Evolutionary conservation across 1,284 basidiomycete species (phyloP).

Genomic region (Hymenochaete sp.): DNA sequence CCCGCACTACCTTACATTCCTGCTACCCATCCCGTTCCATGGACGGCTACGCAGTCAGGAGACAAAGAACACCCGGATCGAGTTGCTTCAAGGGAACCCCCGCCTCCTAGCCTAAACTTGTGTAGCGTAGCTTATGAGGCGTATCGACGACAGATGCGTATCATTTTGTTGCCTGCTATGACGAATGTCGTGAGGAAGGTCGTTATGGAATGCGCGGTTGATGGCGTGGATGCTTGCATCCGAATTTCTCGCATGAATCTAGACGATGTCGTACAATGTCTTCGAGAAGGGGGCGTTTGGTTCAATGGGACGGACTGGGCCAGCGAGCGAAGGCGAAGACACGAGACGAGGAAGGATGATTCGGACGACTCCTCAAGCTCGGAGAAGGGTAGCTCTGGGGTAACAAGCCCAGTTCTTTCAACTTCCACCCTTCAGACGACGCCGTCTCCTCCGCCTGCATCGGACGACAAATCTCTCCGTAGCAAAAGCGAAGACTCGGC

Average conservation of each 20-base stretch:
- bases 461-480: slow-evolving; percentile 22
- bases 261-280: slow-evolving; percentile 48
- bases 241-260: slow-evolving; percentile 44
- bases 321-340: slow-evolving; percentile 21
- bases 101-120: slow-evolving; percentile 46
- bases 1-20: slow-evolving; percentile 27
- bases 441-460: slow-evolving; percentile 56
- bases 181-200: slow-evolving; percentile 54
- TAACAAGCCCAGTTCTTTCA: slow-evolving; percentile 67
- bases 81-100: slow-evolving; percentile 34
- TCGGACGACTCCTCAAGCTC: slow-evolving; percentile 35
- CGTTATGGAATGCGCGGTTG: slow-evolving; percentile 48
- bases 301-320: slow-evolving; percentile 59
- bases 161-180: slow-evolving; percentile 54
- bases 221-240: slow-evolving; percentile 35
- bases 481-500: slow-evolving; percentile 27
- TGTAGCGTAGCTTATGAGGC: slow-evolving; percentile 52
- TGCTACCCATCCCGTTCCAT: slow-evolving; percentile 60
- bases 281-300: slow-evolving; percentile 55
- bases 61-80: slow-evolving; percentile 39
- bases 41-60: slow-evolving; percentile 34
- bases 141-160: slow-evolving; percentile 46
- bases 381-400: slow-evolving; percentile 43
- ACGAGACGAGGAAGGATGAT: slow-evolving; percentile 28
- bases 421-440: slow-evolving; percentile 66